Evolutionary conservation across 768 basidiomycete genomes (phyloP).

Genomic region (Xerocomus potaroensis): DNA sequence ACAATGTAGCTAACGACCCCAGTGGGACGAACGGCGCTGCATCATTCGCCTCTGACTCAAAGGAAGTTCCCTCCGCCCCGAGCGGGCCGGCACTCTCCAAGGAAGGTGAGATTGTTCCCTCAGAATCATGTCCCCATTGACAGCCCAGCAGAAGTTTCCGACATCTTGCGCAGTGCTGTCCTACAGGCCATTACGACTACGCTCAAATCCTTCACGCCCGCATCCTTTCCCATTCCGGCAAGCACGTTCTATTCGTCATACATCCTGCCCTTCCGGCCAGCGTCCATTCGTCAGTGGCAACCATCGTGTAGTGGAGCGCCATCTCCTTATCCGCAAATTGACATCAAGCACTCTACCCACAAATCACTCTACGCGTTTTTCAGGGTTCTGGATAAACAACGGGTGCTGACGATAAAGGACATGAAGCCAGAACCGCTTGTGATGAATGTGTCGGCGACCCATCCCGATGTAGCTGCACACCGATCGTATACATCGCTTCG

Average conservation of each 20-base stretch:
- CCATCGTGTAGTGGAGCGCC: conserved; percentile 12
- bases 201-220: conserved; percentile 42
- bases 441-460: conserved; percentile 49
- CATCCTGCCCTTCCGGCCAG: conserved; percentile 77
- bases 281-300: conserved; percentile 33
- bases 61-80: conserved; percentile 7
- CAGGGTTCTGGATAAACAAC: conserved; percentile 70
- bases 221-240: conserved; percentile 70
- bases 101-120: conserved; percentile 22
- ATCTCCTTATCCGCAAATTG: conserved; percentile 45
- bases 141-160: conserved; percentile 20
- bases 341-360: conserved; percentile 73
- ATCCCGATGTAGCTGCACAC: conserved; percentile 55
- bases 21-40: conserved; percentile 24
- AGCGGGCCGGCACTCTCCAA: conserved; percentile 18
- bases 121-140: conserved; percentile 1
- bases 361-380: conserved; percentile 83
- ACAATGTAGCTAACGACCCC: conserved; percentile 7
- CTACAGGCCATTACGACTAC: conserved; percentile 60
- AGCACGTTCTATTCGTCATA: conserved; percentile 73
- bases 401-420: conserved; percentile 68
- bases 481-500: conserved; percentile 52
- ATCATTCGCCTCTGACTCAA: conserved; percentile 4
- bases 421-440: conserved; percentile 49
- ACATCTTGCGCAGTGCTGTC: conserved; percentile 55